Base-by-base conservation (phyloP, 2,329 filamentous ascomycete genomes). In the Botrytis deweyae region DNA sequence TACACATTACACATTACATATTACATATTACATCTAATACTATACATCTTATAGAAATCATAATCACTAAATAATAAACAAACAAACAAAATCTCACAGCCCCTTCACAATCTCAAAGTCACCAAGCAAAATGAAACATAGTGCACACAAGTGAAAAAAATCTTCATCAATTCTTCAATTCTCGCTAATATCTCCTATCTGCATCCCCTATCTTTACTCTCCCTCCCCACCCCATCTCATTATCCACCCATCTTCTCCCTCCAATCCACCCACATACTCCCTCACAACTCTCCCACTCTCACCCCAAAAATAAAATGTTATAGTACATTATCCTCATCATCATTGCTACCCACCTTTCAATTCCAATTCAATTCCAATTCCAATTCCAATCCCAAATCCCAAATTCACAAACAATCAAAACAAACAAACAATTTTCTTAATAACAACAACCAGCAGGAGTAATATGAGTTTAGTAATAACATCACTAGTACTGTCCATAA, bases 301-400 rank as follows among this genome's bases (percentile, higher is more conserved):
- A 52, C 65, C 8, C 10, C 49, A 25, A 58, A 58, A 55, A 58
- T 42, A 42, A 58, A 42, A 58, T 29, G 52, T 33, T 68, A 42
- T 68, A 68, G 36, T 68, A 68, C 49, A 58, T 68, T 40, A 58
- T 68, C 36, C 36, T 38, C n/a, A 20, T 68, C 49, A 68, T 58
- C 65, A 68, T 49, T 58, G 16, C 52, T 29, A 58, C 52, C 52
- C n/a, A 58, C n/a, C 52, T 29, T 29, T 29, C 52, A 58, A 58
- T 58, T 16, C n/a, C 52, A 55, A 29, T 29, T 29, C 52, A 58
- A 58, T 58, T 16, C n/a, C 52, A 55, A 29, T 5, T 20, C 65
- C 65, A 44, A 44, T 64, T 29, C 40, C 14, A 42, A 42, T 42
- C 42, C 42, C 42, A 42, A 14, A 16, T 55, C 22, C 49, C 22